Evolutionary conservation across 768 basidiomycete species (phyloP).

Genomic region (Termitomyces sp.): DNA sequence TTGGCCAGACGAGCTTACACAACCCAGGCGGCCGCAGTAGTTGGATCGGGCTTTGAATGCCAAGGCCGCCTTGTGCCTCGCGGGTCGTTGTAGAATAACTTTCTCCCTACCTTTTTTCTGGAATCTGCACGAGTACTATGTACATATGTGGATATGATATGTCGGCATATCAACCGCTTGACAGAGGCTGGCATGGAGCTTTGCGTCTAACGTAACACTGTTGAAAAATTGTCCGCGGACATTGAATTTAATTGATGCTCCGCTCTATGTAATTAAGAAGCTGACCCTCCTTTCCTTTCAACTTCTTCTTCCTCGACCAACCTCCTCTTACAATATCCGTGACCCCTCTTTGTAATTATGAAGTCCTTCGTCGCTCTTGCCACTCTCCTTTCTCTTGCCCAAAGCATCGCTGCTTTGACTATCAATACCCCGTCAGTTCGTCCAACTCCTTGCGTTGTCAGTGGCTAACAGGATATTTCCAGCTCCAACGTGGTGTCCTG

Average conservation of each 20-base stretch:
- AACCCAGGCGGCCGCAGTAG: conserved; percentile 88
- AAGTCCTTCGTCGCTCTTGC: conserved; percentile 29
- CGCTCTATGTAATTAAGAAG: conserved; percentile 10
- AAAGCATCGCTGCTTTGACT: conserved; percentile 37
- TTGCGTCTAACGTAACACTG: neutral
- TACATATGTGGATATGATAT: neutral
- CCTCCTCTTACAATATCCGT: conserved; percentile 7
- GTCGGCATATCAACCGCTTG: neutral
- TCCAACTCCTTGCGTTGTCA: neutral
- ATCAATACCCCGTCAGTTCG: conserved; percentile 58
- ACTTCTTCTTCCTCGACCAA: conserved; percentile 5
- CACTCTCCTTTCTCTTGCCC: conserved; percentile 32
- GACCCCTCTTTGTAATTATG: conserved; percentile 23
- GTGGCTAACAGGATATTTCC: neutral
- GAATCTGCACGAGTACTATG: neutral
- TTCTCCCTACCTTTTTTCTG: neutral
- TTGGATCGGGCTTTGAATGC: conserved; percentile 74
- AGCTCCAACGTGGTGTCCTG: conserved; percentile 43
- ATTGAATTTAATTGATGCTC: conserved; percentile 15
- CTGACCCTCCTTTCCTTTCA: neutral
- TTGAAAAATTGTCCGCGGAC: conserved; percentile 6
- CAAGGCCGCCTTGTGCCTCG: neutral
- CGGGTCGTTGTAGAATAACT: neutral
- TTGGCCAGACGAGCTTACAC: conserved; percentile 90
- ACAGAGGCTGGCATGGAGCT: neutral